Evolutionary conservation across 176 grass and related monocot genomes (phyloP).

Genomic region (barley (Hordeum vulgare)): MorexV3_pseudomolecules_assembly NC_058522.1:584601765-584602264

Average conservation of each 20-base stretch:
- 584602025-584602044: not conserved
- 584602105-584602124: not conserved
- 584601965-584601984: not conserved
- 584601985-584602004: not conserved
- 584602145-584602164: not conserved
- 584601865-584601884: not conserved
- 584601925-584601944: not conserved
- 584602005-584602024: not conserved
- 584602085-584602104: not conserved
- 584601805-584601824: not conserved
- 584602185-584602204: too few relatives aligned
- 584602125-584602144: not conserved
- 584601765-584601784: not conserved
- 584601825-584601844: not conserved
- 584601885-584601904: not conserved
- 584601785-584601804: not conserved
- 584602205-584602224: too few relatives aligned
- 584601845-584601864: not conserved
- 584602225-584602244: not conserved
- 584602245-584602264: rapidly evolving
- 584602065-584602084: not conserved
- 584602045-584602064: not conserved
- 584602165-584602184: too few relatives aligned
- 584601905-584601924: not conserved
- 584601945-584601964: not conserved